Conservation (phyloP, 2,329 filamentous ascomycete species). For the Venturia effusa region DNA sequence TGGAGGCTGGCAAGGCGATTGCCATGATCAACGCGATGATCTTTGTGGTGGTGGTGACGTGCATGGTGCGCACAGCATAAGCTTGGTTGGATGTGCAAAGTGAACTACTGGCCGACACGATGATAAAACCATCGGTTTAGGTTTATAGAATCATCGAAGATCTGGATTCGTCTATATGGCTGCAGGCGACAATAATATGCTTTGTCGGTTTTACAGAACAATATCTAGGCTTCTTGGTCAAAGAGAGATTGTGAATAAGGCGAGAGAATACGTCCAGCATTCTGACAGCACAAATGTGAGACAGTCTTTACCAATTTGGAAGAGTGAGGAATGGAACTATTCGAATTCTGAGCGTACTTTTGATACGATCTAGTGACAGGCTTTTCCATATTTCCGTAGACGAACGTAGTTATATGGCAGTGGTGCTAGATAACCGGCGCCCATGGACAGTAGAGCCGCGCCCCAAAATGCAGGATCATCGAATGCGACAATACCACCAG, state of each 20-base stretch:
- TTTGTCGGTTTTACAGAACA: not conserved
- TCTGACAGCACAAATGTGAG: not conserved
- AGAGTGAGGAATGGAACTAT: not conserved
- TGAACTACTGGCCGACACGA: not conserved
- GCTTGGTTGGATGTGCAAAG: not conserved
- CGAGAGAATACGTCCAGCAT: not conserved
- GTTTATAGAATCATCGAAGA: no score
- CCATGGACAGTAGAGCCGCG: constrained; percentile 36
- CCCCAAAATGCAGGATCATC: constrained; percentile 41
- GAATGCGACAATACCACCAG: constrained; percentile 39
- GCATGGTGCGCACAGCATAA: not conserved
- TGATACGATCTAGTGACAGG: constrained; percentile 35
- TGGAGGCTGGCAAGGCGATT: not conserved
- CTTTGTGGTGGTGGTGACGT: not conserved
- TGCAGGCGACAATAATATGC: not conserved
- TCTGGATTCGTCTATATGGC: not conserved
- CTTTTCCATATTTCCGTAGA: constrained; percentile 38
- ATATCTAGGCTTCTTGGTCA: not conserved
- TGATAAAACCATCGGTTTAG: not conserved
- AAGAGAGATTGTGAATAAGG: not conserved
- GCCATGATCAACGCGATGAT: not conserved
- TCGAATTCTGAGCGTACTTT: not conserved
- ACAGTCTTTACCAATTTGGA: no score
- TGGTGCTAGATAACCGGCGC: constrained; percentile 37
- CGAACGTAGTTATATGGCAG: constrained; percentile 44